Percentiles rank a stretch among this genome's conserved stretches.
Conservation (phyloP, 106 monocot species). For the Phalaenopsis aphrodite region DNA sequence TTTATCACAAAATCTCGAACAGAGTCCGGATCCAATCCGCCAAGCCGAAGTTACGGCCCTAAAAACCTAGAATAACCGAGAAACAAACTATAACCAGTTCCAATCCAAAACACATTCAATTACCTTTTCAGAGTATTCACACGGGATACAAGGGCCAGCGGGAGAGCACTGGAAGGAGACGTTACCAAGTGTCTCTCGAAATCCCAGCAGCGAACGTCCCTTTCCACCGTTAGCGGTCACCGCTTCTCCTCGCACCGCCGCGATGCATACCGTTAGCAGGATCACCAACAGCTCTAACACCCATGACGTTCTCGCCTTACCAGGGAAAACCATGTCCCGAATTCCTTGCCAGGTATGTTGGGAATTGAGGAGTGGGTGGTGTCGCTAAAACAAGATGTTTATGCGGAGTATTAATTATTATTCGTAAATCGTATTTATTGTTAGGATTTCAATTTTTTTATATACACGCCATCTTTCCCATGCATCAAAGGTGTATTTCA, state of each 20-base stretch:
- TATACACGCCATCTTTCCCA: no score
- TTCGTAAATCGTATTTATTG: no score
- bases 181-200: slow-evolving; percentile 63
- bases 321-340: background rate
- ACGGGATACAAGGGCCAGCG: slow-evolving; percentile 82
- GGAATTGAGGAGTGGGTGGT: no score
- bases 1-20: background rate
- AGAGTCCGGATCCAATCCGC: background rate
- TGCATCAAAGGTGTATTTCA: no score
- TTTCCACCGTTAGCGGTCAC: slow-evolving; percentile 9
- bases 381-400: no score
- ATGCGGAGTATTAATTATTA: no score
- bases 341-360: no score
- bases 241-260: slow-evolving; percentile 3
- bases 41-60: background rate
- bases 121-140: slow-evolving; percentile 96
- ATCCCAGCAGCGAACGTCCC: slow-evolving; percentile 48
- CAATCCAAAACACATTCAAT: background rate
- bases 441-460: no score
- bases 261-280: background rate
- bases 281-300: background rate
- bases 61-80: background rate
- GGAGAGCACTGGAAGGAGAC: slow-evolving; percentile 74
- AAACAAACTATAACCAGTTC: background rate
- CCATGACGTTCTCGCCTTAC: background rate